Evolutionary conservation across 2,329 filamentous ascomycete species (phyloP).

Genomic region (Talaromyces rugulosus): DNA sequence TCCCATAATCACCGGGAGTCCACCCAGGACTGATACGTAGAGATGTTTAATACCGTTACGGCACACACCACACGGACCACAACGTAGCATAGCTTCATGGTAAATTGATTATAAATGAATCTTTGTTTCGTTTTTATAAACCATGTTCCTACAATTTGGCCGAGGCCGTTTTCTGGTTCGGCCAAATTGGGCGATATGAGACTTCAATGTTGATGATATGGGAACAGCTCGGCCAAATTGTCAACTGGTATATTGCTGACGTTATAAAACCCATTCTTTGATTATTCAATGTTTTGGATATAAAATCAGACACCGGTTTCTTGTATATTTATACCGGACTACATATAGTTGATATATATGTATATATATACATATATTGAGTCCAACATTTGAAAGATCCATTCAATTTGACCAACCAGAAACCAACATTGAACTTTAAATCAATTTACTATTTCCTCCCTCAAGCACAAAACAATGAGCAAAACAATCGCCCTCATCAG

Average conservation of each 20-base stretch:
- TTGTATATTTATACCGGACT: not conserved
- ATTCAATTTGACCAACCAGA: not conserved
- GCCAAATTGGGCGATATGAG: not conserved
- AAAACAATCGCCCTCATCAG: conserved; percentile 9
- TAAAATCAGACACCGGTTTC: not conserved
- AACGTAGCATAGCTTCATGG: not conserved
- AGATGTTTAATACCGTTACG: not conserved
- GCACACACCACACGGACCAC: no score
- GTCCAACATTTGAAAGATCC: not conserved
- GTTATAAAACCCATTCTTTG: not conserved
- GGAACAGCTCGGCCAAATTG: not conserved
- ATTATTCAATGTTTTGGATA: not conserved
- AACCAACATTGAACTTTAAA: not conserved
- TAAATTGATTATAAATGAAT: not conserved
- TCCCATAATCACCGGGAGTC: no score
- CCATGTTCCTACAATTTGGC: not conserved
- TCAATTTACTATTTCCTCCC: not conserved
- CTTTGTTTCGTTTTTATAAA: not conserved
- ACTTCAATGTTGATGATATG: not conserved
- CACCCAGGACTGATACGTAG: no score
- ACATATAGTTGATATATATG: not conserved
- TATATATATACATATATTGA: not conserved
- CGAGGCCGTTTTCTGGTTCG: not conserved
- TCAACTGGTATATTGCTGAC: not conserved
- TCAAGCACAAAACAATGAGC: not conserved